These are phyloP conservation scores for Pelargonium nanum DNA, from an alignment of 345 rosid species.

Conservation along the genomic window DNA sequence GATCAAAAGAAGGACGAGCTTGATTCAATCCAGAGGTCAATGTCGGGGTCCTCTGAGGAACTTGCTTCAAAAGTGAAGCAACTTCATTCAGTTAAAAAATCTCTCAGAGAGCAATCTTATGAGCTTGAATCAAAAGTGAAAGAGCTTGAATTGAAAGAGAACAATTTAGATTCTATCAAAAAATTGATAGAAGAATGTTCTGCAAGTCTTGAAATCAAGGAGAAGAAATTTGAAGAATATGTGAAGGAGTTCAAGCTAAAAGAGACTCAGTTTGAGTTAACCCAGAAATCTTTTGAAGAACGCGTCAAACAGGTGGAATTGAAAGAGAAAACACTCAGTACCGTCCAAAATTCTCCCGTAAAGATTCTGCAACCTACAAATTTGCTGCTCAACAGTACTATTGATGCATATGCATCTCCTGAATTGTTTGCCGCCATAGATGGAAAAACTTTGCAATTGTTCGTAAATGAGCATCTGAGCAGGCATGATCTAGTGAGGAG, in stretches of 20 bases:
- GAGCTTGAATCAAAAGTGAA: slow-evolving; percentile 13
- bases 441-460: slow-evolving; percentile 36
- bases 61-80: slow-evolving; percentile 11
- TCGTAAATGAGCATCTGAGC: slow-evolving; percentile 33
- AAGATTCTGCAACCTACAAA: slow-evolving; percentile 12
- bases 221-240: slow-evolving; percentile 9
- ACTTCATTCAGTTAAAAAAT: slow-evolving; percentile 8
- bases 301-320: slow-evolving; percentile 18
- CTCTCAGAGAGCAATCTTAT: neutral
- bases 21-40: slow-evolving; percentile 15
- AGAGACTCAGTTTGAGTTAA: slow-evolving; percentile 15
- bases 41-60: slow-evolving; percentile 10
- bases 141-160: slow-evolving; percentile 16
- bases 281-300: slow-evolving; percentile 15
- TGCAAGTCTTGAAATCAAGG: slow-evolving; percentile 15
- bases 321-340: slow-evolving; percentile 12
- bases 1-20: slow-evolving; percentile 14
- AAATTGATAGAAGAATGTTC: slow-evolving; percentile 11
- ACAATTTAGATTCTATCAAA: slow-evolving; percentile 14
- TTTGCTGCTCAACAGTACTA: neutral
- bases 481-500: slow-evolving; percentile 19
- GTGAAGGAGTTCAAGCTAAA: slow-evolving; percentile 16
- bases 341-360: slow-evolving; percentile 10
- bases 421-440: slow-evolving; percentile 11
- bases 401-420: neutral